Evolutionary conservation across 768 basidiomycete species (phyloP).

Genomic region (Tulasnella sp.): DNA sequence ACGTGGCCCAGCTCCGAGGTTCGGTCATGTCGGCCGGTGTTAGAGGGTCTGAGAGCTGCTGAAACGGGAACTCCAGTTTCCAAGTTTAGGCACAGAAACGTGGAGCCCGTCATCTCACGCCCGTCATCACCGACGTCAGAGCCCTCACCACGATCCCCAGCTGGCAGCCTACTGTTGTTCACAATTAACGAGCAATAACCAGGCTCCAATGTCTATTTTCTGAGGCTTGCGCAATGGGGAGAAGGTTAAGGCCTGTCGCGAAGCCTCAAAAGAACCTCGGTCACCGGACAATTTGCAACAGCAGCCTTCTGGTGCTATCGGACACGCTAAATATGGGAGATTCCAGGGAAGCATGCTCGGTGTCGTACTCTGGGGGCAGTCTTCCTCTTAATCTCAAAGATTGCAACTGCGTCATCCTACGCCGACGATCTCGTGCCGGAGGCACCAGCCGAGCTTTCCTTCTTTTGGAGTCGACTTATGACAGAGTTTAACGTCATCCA

Average conservation of each 20-base stretch:
- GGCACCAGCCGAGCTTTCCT: background rate
- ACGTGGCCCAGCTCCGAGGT: background rate
- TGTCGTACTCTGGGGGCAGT: background rate
- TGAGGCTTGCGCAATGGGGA: background rate
- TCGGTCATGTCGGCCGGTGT: background rate
- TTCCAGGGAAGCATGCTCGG: background rate
- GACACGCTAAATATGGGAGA: background rate
- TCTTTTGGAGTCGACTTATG: background rate
- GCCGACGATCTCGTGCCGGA: background rate
- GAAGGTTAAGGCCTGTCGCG: background rate
- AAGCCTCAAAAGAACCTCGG: background rate
- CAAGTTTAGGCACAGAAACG: background rate
- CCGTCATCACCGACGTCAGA: background rate
- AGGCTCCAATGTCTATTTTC: background rate
- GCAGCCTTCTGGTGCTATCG: too few relatives aligned
- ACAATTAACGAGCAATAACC: background rate
- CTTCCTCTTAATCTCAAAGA: background rate
- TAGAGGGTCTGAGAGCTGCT: background rate
- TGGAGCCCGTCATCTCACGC: slow-evolving; percentile 2
- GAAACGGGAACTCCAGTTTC: background rate
- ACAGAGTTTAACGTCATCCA: background rate
- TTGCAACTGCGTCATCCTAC: background rate
- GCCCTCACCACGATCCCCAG: background rate
- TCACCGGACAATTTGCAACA: background rate
- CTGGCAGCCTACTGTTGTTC: too few relatives aligned